These are phyloP conservation scores for Solanum hybrid DNA, from an alignment of 305 asterid species.

Conservation along the genomic window DNA sequence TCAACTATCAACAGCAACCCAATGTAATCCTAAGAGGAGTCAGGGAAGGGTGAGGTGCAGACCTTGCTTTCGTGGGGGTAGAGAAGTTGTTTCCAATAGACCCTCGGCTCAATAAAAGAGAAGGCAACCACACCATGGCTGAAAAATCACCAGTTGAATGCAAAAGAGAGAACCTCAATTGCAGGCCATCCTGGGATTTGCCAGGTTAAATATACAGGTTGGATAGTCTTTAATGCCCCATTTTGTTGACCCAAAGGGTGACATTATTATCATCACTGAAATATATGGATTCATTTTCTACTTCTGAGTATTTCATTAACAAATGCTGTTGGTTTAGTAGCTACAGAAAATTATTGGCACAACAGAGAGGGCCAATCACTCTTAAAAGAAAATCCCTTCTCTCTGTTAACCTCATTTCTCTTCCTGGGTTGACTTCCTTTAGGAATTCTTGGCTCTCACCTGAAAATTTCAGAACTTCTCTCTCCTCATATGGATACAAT, in stretches of 20 bases:
- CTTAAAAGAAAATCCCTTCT: neutral
- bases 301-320: neutral
- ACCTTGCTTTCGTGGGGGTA: neutral
- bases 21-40: neutral
- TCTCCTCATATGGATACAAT: neutral
- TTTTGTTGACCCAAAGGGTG: neutral
- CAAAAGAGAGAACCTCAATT: neutral
- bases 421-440: neutral
- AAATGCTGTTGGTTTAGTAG: neutral
- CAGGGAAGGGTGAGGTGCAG: neutral
- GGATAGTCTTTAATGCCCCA: neutral
- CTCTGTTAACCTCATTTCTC: neutral
- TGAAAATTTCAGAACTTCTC: neutral
- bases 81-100: neutral
- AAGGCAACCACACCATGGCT: neutral
- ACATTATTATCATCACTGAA: neutral
- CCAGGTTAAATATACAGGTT: neutral
- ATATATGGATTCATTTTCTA: neutral
- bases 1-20: neutral
- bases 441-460: neutral
- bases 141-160: neutral
- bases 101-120: neutral
- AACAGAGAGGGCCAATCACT: neutral
- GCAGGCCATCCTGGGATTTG: neutral
- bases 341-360: neutral